phyloP scores from a whole-genome alignment of 2,329 filamentous ascomycete genomes.

The Beauveria medogensis region DNA sequence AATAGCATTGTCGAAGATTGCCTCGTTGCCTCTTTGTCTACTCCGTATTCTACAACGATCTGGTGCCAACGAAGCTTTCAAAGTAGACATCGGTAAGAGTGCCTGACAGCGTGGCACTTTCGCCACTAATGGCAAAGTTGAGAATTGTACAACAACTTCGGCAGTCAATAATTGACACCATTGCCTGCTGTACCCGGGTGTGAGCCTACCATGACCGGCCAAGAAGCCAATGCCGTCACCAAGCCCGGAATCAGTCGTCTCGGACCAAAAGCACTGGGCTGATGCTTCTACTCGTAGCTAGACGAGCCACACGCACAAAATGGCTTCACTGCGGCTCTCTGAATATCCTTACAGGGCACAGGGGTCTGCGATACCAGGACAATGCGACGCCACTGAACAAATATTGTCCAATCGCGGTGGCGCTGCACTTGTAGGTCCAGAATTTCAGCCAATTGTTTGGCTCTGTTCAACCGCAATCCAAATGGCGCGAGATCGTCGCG shows the following conservation, averaged over 20 bases:
- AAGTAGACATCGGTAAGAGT: neutral
- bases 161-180: neutral
- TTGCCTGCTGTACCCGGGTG: neutral
- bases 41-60: neutral
- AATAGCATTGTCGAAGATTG: constrained; percentile 1
- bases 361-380: neutral
- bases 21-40: neutral
- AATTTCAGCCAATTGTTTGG: constrained; percentile 5
- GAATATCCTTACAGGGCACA: neutral
- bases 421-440: neutral
- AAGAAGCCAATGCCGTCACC: neutral
- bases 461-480: neutral
- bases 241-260: neutral
- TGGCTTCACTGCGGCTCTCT: neutral
- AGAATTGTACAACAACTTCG: neutral
- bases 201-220: neutral
- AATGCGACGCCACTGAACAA: neutral
- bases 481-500: neutral
- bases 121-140: neutral
- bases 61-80: neutral
- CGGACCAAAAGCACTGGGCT: neutral
- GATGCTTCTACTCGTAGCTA: neutral
- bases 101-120: constrained; percentile 7
- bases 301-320: neutral
- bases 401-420: neutral